phyloP scores from a whole-genome alignment of 306 rosid species.

The Castanopsis chinensis region DNA sequence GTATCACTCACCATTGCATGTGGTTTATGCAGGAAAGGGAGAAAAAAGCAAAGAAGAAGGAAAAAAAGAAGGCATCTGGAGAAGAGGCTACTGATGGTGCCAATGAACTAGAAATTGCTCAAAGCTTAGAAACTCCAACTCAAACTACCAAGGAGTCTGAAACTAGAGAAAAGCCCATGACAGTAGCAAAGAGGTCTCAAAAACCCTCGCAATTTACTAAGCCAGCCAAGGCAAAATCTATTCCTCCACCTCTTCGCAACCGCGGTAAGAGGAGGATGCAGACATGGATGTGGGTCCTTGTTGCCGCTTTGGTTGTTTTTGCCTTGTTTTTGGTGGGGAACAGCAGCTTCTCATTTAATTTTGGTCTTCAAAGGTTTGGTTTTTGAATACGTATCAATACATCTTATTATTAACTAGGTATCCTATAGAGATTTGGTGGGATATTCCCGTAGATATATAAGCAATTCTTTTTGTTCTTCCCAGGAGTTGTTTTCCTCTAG shows the following conservation, averaged over 20 bases:
- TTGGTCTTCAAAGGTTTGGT: slow-evolving; percentile 37
- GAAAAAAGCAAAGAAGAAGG: slow-evolving; percentile 71
- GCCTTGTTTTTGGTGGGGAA: slow-evolving; percentile 54
- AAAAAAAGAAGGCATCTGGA: slow-evolving; percentile 49
- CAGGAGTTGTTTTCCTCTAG: slow-evolving; percentile 36
- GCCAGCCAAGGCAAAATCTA: slow-evolving; percentile 56
- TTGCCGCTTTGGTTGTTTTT: slow-evolving; percentile 29
- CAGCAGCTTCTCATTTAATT: slow-evolving; percentile 35
- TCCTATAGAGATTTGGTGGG: slow-evolving; percentile 33
- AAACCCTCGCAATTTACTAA: slow-evolving; percentile 47
- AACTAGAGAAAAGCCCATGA: slow-evolving; percentile 37
- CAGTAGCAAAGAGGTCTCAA: slow-evolving; percentile 44
- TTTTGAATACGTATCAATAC: slow-evolving; percentile 36
- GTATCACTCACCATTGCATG: slow-evolving; percentile 11
- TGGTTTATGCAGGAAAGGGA: slow-evolving; percentile 61
- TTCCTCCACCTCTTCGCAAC: slow-evolving; percentile 70
- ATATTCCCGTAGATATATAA: slow-evolving; percentile 49
- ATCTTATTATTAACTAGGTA: slow-evolving; percentile 29
- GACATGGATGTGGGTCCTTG: slow-evolving; percentile 71
- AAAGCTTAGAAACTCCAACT: slow-evolving; percentile 32
- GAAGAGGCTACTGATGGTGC: slow-evolving; percentile 30
- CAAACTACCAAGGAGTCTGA: slow-evolving; percentile 37
- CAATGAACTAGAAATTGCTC: slow-evolving; percentile 40
- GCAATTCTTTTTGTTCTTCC: slow-evolving; percentile 48
- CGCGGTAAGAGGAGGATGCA: slow-evolving; percentile 72